These are phyloP conservation scores for Craterostigma plantagineum DNA, from an alignment of 257 asterid species.

Conservation along the genomic window DNA sequence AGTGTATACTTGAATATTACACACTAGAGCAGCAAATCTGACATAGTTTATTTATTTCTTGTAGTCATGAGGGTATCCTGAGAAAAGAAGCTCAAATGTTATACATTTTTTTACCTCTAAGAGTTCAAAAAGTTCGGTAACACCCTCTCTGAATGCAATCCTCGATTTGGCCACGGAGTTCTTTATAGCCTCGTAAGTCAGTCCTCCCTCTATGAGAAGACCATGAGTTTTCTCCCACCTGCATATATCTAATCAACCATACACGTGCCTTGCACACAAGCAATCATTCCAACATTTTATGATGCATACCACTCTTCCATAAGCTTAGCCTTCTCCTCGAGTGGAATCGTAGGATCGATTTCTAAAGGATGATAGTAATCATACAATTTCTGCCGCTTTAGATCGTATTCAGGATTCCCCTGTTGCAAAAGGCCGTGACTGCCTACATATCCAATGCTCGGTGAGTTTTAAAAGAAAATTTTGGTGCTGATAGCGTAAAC, in stretches of 20 bases:
- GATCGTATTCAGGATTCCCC: constrained; percentile 60
- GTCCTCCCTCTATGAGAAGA: constrained; percentile 87
- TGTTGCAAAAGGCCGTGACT: constrained; percentile 73
- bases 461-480: constrained; percentile 11
- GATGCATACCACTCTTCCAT: constrained; percentile 80
- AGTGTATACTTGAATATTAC: too few species aligned
- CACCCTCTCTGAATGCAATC: constrained; percentile 76
- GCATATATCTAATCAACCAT: constrained; percentile 13
- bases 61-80: too few species aligned
- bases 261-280: constrained; percentile 2
- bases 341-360: constrained; percentile 64
- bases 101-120: constrained; percentile 70
- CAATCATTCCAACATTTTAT: too few species aligned
- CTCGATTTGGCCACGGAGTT: constrained; percentile 58
- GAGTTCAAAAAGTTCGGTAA: constrained; percentile 67
- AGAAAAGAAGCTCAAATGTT: too few species aligned
- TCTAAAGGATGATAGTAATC: constrained; percentile 86
- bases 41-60: too few species aligned
- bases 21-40: too few species aligned
- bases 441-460: constrained; percentile 25
- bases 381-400: constrained; percentile 53
- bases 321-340: constrained; percentile 66
- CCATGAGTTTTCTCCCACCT: constrained; percentile 93
- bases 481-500: constrained; percentile 6
- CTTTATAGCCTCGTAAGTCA: constrained; percentile 41